phyloP scores from a whole-genome alignment of 495 filamentous ascomycete species.

The Annulohypoxylon moriforme region DNA sequence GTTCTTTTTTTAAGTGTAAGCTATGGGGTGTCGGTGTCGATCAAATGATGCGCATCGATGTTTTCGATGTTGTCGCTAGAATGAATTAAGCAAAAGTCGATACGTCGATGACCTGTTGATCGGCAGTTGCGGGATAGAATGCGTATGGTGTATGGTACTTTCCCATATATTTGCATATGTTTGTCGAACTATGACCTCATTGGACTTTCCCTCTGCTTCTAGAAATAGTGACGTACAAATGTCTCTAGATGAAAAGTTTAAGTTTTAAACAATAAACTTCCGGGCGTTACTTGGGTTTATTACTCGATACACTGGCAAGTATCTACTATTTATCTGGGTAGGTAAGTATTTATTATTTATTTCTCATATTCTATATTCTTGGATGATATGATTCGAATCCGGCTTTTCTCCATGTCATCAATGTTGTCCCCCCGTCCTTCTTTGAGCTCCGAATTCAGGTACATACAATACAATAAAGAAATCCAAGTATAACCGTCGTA shows the following conservation, averaged over 20 bases:
- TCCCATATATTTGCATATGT: slow-evolving; percentile 7
- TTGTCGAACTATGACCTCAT: slow-evolving; percentile 43
- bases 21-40: slow-evolving; percentile 27
- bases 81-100: slow-evolving; percentile 2
- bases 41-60: slow-evolving; percentile 36
- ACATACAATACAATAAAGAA: slow-evolving; percentile 5
- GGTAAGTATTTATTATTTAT: neutral
- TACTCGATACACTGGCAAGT: neutral
- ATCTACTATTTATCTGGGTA: neutral
- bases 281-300: neutral
- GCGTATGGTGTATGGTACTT: neutral
- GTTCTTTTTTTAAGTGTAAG: slow-evolving; percentile 6
- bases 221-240: slow-evolving; percentile 29
- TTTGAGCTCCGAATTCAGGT: slow-evolving; percentile 15
- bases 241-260: neutral
- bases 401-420: slow-evolving; percentile 11
- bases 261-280: neutral
- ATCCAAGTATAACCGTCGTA: neutral
- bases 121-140: slow-evolving; percentile 37
- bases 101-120: slow-evolving; percentile 37
- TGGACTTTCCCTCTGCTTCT: slow-evolving; percentile 18
- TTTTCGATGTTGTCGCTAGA: slow-evolving; percentile 17
- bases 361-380: neutral
- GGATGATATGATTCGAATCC: slow-evolving; percentile 12
- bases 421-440: neutral